Base-by-base conservation (phyloP, 2,329 filamentous ascomycete species). In the Pseudohalonectria lignicola region DNA sequence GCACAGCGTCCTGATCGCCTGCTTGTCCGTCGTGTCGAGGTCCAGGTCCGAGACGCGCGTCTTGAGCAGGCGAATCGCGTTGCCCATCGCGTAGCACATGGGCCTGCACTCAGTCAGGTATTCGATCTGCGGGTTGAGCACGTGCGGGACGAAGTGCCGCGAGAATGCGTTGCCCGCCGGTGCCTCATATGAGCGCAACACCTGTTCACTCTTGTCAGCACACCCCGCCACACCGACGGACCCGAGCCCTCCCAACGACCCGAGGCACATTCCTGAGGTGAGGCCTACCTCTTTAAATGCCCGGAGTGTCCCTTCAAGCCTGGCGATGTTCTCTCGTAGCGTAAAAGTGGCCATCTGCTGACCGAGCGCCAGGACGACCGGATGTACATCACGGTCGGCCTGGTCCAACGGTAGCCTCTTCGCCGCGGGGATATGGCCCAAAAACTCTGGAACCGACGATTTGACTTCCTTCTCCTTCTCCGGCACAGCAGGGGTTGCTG, bases 21-120 rank as follows among this genome's bases (percentile, higher is more conserved):
- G 78, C 16, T 76, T 64, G 55, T 98, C 90, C 21, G 85, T 78
- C 2, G 82, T 75, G 49, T 88, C 83, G 30, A 90, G 86, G 51
- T 95, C 87, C 41, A 95, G 80, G 49, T 86, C 86, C 51, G 86
- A 83, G 54, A 98, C 90, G 52, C 86, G 78, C 34, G 94, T 76
- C 66, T 98, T 98, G 36, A 98, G 72, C 71, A 87, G 90, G 39
- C 92, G 78, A 54, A 98, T 94, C 26, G 87, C 87, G 57, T 96
- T 98, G 43, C 92, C 92, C 80, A 96, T 94, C 44, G 86, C 86
- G 60, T 94, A 92, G 47, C 86, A 93, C 62, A 98, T 84, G 25
- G 92, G 88, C n/a, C 92, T 80, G 54, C 88, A 95, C 48, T 86
- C 86, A 43, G 86, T 85, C 43, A 98, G 74, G 54, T 93, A 95